These are phyloP conservation scores for Uronychia setigera DNA, from an alignment of 73 alveolate species.

Conservation along the genomic window DNA sequence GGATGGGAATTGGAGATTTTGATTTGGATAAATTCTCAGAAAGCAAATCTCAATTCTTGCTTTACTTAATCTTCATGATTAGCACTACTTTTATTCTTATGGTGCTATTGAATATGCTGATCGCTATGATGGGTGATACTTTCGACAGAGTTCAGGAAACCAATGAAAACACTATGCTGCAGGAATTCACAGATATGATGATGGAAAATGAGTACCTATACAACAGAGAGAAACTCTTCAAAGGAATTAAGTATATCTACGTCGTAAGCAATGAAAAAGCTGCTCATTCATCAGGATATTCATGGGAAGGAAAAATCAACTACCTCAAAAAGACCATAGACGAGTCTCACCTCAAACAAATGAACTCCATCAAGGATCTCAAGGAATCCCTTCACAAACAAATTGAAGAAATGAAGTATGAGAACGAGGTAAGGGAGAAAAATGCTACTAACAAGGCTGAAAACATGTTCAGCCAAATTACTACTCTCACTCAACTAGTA, in stretches of 20 bases:
- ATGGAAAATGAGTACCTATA: constrained; percentile 26
- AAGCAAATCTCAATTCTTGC: neutral
- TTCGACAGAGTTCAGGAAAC: constrained; percentile 31
- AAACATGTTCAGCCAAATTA: too few relatives aligned
- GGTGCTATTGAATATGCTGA: constrained; percentile 41
- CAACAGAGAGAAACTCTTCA: constrained; percentile 16
- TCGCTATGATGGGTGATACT: constrained; percentile 31
- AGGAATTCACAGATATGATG: constrained; percentile 32
- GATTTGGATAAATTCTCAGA: neutral
- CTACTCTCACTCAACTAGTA: too few relatives aligned
- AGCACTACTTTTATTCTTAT: constrained; percentile 20
- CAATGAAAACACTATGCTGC: neutral
- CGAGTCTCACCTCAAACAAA: too few relatives aligned
- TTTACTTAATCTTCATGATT: neutral
- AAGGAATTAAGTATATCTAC: too few relatives aligned
- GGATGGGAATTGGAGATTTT: neutral
- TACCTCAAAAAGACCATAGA: neutral
- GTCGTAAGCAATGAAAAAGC: too few relatives aligned
- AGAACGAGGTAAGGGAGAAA: too few relatives aligned
- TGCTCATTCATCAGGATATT: too few relatives aligned
- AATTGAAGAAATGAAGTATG: too few relatives aligned
- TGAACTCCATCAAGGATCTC: too few relatives aligned
- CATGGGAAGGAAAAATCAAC: constrained; percentile 1
- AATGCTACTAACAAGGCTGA: too few relatives aligned
- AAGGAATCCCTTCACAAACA: too few relatives aligned